Evolutionary conservation across 139 green algal genomes (phyloP), one percentile per base, ranked within the genome.

Genomic region (Marvania coccoides): DNA sequence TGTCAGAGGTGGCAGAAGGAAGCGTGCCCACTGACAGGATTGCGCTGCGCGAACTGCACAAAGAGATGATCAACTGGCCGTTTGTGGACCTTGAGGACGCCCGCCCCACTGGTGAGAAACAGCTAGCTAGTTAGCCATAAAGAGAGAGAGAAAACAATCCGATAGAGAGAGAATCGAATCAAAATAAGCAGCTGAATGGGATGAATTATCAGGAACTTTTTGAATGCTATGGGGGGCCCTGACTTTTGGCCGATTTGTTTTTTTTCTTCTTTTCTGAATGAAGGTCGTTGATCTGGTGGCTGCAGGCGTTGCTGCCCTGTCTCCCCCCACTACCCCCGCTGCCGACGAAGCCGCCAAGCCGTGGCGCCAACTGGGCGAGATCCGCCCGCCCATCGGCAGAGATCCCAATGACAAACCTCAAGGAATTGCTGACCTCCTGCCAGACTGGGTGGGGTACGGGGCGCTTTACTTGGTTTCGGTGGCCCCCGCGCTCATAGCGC

Each of bases 371-470:
- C n/a, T 55, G 51, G 24, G 23, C 34, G 37, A 62, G 24, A 30
- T 61, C 6, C 64, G 48, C 24, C 72, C 60, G 47, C 77, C 70
- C n/a, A 75, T 87, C 29, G 77, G 78, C 2, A 61, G 83, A 1
- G 80, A 85, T 62, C 40, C 83, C 73, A 74, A 61, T 69, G 87
- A 96, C 47, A 74, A 83, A 74, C 81, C 84, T 13, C 75, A 88
- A 63, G 47, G 37, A 3, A 51, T 90, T 13, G 56, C 64, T 6
- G 87, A 94, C 73, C 75, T 81, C 62, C 70, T 96, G 65, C 89
- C 86, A 9, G 85, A 85, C 56, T 93, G 87, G 88, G 70, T 95
- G 26, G 90, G 90, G 9, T 95, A 91, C 61, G 73, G 81, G 51
- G 75, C 79, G 15, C 75, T 96, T 14, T 96, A 95, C 61, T 67